phyloP scores from a whole-genome alignment of 2,329 filamentous ascomycete species.

The Trichoderma lentiforme region DNA sequence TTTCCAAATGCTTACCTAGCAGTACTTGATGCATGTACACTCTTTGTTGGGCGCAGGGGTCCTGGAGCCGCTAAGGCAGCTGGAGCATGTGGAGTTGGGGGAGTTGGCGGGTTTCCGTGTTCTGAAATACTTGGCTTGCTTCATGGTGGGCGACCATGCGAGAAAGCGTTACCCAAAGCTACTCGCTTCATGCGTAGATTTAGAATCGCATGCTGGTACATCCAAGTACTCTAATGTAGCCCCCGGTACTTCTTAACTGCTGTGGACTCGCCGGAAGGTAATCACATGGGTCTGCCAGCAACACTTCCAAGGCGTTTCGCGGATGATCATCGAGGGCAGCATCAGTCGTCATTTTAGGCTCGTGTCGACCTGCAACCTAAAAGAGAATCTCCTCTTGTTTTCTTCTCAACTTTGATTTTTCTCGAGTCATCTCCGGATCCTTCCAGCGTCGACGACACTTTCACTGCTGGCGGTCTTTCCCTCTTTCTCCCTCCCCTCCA shows the following conservation, averaged over 20 bases:
- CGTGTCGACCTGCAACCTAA: slow-evolving; percentile 6
- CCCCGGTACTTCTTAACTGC: not conserved
- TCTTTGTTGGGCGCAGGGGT: slow-evolving; percentile 2
- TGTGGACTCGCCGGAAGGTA: not conserved
- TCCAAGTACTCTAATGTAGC: not conserved
- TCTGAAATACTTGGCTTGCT: not conserved
- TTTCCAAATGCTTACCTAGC: not conserved
- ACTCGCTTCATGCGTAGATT: not conserved
- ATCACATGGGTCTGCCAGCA: slow-evolving; percentile 13
- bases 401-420: not conserved
- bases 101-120: not conserved
- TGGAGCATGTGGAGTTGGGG: slow-evolving; percentile 2
- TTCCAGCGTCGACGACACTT: not conserved
- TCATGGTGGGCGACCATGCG: not conserved
- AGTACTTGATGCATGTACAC: not conserved
- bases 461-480: not conserved
- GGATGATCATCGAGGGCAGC: slow-evolving; percentile 17
- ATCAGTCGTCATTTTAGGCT: slow-evolving; percentile 7
- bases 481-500: not conserved
- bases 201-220: rapidly evolving
- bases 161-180: not conserved
- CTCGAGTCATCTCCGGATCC: not conserved
- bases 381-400: not conserved
- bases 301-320: not conserved
- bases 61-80: not conserved